Percentiles rank a stretch among this genome's conserved stretches.
phyloP scores from a whole-genome alignment of 2,329 filamentous ascomycete genomes.

The Cadophora sp. region DNA sequence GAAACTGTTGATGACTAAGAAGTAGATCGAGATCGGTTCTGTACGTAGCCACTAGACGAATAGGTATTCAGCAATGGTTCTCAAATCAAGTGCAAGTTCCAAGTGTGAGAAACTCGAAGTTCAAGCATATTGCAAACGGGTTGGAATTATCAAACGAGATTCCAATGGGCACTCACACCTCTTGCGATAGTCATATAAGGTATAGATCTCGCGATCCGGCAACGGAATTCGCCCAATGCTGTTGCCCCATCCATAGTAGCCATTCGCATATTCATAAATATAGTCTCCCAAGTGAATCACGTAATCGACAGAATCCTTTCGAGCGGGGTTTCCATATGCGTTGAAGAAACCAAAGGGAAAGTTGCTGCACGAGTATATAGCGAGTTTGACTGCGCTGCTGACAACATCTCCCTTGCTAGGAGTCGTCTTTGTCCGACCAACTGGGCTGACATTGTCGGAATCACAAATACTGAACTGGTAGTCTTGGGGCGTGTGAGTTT shows the following conservation, averaged over 20 bases:
- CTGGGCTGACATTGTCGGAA: constrained; percentile 64
- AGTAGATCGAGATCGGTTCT: constrained; percentile 67
- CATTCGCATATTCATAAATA: constrained; percentile 66
- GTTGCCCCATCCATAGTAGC: constrained; percentile 58
- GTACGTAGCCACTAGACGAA: constrained; percentile 55
- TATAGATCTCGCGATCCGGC: constrained; percentile 55
- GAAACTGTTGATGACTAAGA: constrained; percentile 60
- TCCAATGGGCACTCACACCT: constrained; percentile 42
- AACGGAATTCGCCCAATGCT: constrained; percentile 59
- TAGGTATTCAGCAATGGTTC: neutral
- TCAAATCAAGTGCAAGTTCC: too few species aligned
- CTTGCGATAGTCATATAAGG: constrained; percentile 65
- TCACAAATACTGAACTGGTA: constrained; percentile 75
- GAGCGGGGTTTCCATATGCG: constrained; percentile 62
- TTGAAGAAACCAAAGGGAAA: constrained; percentile 68
- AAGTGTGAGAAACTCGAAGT: neutral
- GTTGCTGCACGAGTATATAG: constrained; percentile 76
- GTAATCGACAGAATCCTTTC: constrained; percentile 66
- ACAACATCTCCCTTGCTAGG: constrained; percentile 63
- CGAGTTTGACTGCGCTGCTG: constrained; percentile 62
- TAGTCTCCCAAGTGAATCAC: constrained; percentile 66
- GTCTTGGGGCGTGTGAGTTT: constrained; percentile 38
- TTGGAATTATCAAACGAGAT: neutral
- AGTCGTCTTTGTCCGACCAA: constrained; percentile 75
- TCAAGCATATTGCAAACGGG: neutral